Base-by-base conservation (phyloP, 2,329 filamentous ascomycete genomes). In the Cercospora citrullina region DNA sequence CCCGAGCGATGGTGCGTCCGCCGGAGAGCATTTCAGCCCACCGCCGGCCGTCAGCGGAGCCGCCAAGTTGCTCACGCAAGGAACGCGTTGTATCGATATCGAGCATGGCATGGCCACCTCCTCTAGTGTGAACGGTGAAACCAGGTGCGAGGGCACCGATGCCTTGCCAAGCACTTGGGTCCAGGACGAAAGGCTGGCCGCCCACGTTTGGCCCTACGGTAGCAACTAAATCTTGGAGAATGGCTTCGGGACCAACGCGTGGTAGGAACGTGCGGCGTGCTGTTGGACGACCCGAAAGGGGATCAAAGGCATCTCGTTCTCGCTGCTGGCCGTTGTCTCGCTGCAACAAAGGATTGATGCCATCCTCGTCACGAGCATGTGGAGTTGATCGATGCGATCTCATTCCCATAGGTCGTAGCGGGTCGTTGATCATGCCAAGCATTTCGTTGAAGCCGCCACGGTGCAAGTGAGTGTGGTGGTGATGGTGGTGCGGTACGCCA, bases 291-390 rank as follows among this genome's bases (percentile, higher is more conserved):
- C 48, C 58, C 8, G 36, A 21, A 18, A 60, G 60, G 6, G 61
- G 23, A 21, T 69, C 68, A 39, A 53, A 31, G 14, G 53, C 62
- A 18, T 65, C 64, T 45, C 63, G 63, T 21, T 67, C 57, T 42
- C 67, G 31, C 36, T 64, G 28, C 58, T 39, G 18, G 55, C 55
- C 68, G 12, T 63, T 66, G 60, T 71, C 72, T 39, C 78, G 75
- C 62, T 93, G 90, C 64, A 98, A 87, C 12, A 98, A 84, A 53
- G 94, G 94, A 76, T 98, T 97, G 23, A 89, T 85, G 3, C 93
- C 93, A 77, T 97, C 94, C 71, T 97, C 93, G 36, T 86, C 85
- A 30, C 84, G 84, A 66, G 68, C 48, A 61, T 68, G 69, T n/a
- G 70, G 70, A 3, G 69, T 68, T 86, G 84, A 63, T 39, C 69